Base-by-base conservation (phyloP, 2,329 filamentous ascomycete species). In the Pezicula carpinea region DNA sequence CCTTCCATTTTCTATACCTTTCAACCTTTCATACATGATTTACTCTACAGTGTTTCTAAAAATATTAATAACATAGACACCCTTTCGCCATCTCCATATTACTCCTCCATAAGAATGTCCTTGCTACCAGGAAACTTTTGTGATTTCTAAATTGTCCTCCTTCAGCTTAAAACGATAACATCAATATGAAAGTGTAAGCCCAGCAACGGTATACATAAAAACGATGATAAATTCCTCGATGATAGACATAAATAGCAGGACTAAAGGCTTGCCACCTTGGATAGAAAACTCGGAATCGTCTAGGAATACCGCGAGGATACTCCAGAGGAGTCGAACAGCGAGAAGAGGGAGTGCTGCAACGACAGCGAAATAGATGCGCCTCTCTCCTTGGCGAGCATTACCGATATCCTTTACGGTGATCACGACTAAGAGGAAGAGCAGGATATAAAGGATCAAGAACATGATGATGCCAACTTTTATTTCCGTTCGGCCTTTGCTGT, bases 171-270 rank as follows among this genome's bases (percentile, higher is more conserved):
- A 6, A 6, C 23, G 2, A 15, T n/a, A 36, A 23, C n/a, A 35
- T 29, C 18, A 41, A 38, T 44, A 11, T 6, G 13, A 18, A 5
- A 33, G 8, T 2, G 43, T 51, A n/a, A 57, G 46, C 7, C 56
- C 51, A 21, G 43, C 51, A n/a, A 50, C 32, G n/a, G 60, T 51
- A 35, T 63, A 62, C 10, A 61, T 53, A 19, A 59, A 39, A 21
- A 64, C 60, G 19, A 64, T 53, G 4, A 60, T 15, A 34, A 64
- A 58, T 44, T 66, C 64, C 40, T 64, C 60, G 3, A 64, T 10
- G 1, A 61, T 48, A 31, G 56, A 55, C 62, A 65, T 64, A 35
- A 60, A 58, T 5, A 65, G 38, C 35, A 58, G 52, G 6, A 63
- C 54, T 7, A 59, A 56, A 6, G 56, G 47, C 39, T 59, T 61